Evolutionary conservation across 2,329 filamentous ascomycete species (phyloP).

Genomic region (Pseudocercospora fijiensis): DNA sequence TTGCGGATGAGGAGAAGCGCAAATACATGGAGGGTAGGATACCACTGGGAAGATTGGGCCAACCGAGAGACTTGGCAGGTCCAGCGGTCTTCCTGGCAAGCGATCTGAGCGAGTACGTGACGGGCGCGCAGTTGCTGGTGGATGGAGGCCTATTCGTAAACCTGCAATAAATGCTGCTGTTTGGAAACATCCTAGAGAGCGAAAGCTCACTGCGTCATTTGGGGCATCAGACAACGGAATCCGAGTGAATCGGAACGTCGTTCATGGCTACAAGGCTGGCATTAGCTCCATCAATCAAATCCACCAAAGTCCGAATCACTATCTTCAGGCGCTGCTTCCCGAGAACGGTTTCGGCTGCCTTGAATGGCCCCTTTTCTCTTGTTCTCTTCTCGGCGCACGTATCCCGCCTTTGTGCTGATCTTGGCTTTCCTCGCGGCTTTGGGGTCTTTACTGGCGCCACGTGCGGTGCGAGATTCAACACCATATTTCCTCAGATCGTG

Average conservation of each 20-base stretch:
- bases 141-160: slow-evolving; percentile 91
- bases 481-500: slow-evolving; percentile 79
- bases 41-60: slow-evolving; percentile 72
- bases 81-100: slow-evolving; percentile 83
- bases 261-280: background rate
- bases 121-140: slow-evolving; percentile 77
- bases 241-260: background rate
- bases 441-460: slow-evolving; percentile 41
- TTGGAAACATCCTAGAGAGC: background rate
- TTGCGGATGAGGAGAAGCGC: slow-evolving; percentile 70
- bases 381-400: slow-evolving; percentile 67
- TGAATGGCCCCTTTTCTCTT: slow-evolving; percentile 52
- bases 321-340: slow-evolving; percentile 23
- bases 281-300: slow-evolving; percentile 36
- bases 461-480: slow-evolving; percentile 65
- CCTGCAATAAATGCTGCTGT: slow-evolving; percentile 59
- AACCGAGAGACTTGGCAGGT: slow-evolving; percentile 72
- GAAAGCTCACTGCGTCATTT: background rate
- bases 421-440: slow-evolving; percentile 55
- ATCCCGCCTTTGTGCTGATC: slow-evolving; percentile 82
- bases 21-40: slow-evolving; percentile 79
- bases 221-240: background rate
- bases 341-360: slow-evolving; percentile 38
- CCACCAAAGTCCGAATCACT: slow-evolving; percentile 45
- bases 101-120: slow-evolving; percentile 78